phyloP scores from a whole-genome alignment of 2,329 filamentous ascomycete species.

The Claviceps sp. region DNA sequence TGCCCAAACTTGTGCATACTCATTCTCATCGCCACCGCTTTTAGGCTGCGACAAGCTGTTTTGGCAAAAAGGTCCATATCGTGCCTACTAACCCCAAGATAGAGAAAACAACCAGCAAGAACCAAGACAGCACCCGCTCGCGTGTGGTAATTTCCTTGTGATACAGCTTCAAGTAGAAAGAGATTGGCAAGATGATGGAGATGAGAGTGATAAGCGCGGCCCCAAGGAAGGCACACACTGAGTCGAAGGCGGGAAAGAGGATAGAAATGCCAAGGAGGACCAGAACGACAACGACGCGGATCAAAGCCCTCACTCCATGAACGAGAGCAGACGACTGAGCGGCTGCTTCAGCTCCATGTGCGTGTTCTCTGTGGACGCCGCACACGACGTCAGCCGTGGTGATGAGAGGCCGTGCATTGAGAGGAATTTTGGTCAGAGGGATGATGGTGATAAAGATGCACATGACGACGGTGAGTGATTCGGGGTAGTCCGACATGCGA shows the following conservation, averaged over 20 bases:
- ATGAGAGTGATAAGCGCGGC: conserved; percentile 86
- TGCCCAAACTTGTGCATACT: neutral
- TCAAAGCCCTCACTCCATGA: conserved; percentile 38
- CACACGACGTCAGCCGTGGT: conserved; percentile 70
- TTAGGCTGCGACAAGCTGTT: conserved; percentile 45
- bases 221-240: conserved; percentile 83
- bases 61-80: conserved; percentile 77
- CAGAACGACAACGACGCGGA: conserved; percentile 55
- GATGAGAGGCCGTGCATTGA: conserved; percentile 80
- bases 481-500: conserved; percentile 58
- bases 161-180: conserved; percentile 86
- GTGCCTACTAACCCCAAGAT: conserved; percentile 66
- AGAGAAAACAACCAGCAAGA: conserved; percentile 55
- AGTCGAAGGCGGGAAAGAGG: conserved; percentile 64
- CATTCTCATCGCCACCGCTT: neutral
- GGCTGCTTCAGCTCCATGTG: conserved; percentile 25
- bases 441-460: conserved; percentile 84
- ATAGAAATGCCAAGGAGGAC: conserved; percentile 63
- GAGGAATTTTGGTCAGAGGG: conserved; percentile 85
- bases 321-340: conserved; percentile 27
- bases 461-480: conserved; percentile 60
- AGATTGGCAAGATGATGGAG: conserved; percentile 76
- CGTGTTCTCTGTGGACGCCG: conserved; percentile 46
- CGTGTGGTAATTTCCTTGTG: conserved; percentile 49
- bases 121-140: conserved; percentile 56